phyloP scores from a whole-genome alignment of 768 basidiomycete genomes.

The Collybiopsis luxurians region DNA sequence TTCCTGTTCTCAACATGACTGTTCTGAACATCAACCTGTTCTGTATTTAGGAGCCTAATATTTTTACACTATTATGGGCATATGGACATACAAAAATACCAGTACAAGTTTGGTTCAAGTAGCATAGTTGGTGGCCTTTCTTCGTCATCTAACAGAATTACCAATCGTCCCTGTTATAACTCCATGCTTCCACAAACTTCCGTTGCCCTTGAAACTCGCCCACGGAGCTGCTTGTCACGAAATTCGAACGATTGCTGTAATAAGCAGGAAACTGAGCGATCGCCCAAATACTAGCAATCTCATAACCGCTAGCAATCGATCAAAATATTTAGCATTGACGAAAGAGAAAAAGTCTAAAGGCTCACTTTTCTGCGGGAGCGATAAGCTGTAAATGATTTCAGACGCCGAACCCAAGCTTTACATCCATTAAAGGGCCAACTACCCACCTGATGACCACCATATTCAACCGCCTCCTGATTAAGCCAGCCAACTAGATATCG shows the following conservation, averaged over 20 bases:
- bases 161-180: background rate
- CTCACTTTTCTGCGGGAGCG: background rate
- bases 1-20: too few relatives aligned
- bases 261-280: background rate
- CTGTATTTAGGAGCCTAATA: too few relatives aligned
- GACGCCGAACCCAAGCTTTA: too few relatives aligned
- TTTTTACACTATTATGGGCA: too few relatives aligned
- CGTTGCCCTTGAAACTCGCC: background rate
- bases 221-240: background rate
- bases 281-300: background rate
- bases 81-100: too few relatives aligned
- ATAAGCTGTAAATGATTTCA: background rate
- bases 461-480: slow-evolving; percentile 34
- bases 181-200: background rate
- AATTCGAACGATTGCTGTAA: background rate
- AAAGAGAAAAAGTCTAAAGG: background rate
- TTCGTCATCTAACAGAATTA: background rate
- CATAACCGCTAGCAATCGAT: background rate
- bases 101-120: too few relatives aligned
- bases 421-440: background rate
- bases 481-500: slow-evolving; percentile 38
- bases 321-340: background rate
- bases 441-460: slow-evolving; percentile 33
- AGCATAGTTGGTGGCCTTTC: too few relatives aligned
- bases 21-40: too few relatives aligned